Evolutionary conservation across 2,329 filamentous ascomycete genomes (phyloP), one percentile per base, ranked within the genome.

Genomic region (Chrysoporthe deuterocubensis): DNA sequence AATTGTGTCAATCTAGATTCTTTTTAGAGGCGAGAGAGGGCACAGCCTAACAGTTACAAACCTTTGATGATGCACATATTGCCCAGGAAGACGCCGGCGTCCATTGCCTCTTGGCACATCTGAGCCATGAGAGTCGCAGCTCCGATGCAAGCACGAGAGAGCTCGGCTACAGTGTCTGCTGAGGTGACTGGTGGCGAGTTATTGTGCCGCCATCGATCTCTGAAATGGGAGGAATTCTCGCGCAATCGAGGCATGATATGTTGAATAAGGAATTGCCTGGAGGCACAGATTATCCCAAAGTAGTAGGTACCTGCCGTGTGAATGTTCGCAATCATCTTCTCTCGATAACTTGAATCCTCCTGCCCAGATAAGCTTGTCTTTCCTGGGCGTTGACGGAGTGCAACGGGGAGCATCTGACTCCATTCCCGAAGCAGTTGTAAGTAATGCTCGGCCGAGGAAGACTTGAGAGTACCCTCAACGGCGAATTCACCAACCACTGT

Each of bases 301-400:
- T 73, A 72, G 48, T 73, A 73, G 3, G 69, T 65, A n/a, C 71
- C 68, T 16, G 70, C 67, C 0, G 70, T 66, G 48, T 73, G 72
- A 5, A 72, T 64, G 7, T 67, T 69, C 16, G 69, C 72, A 43
- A 72, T 52, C 63, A 69, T 65, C 54, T 46, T 66, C 42, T 69
- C 64, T 40, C 67, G 59, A 11, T 69, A 64, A 7, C 37, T 52
- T 2, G 54, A 34, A 4, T 52, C 54, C 9, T 64, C 26, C n/a
- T 37, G 43, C 18, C 21, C 18, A 21, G 44, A 14, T 6, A 9
- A 9, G 26, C 60, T 44, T 4, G 52, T 50, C 14, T 56, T 64
- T 26, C 58, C 54, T 14, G 66, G 66, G 32, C 66, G 54, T 34
- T 67, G 66, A 26, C 66, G 66, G 34, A 67, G 66, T 8, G 61